phyloP scores from a whole-genome alignment of 768 basidiomycete species.

The Russula abietina region DNA sequence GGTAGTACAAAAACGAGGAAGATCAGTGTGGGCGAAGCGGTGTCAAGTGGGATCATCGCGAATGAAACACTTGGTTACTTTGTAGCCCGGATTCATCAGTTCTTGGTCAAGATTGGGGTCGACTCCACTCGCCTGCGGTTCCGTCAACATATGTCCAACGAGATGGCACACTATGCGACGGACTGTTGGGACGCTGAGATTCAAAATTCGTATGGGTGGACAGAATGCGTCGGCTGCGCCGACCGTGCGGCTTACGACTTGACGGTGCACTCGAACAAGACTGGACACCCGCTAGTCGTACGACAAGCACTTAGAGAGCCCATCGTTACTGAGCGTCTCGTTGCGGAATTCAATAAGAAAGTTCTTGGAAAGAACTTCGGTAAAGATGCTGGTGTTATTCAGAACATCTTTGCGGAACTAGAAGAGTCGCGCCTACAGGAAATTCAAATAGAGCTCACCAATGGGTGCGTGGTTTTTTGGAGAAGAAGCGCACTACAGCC shows the following conservation, averaged over 20 bases:
- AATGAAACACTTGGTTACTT: slow-evolving; percentile 99
- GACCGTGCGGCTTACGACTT: slow-evolving; percentile 97
- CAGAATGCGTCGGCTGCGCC: slow-evolving; percentile 98
- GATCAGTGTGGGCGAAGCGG: slow-evolving; percentile 85
- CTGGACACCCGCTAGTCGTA: slow-evolving; percentile 81
- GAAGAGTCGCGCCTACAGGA: slow-evolving; percentile 57
- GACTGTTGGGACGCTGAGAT: slow-evolving; percentile 99
- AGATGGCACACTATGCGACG: slow-evolving; percentile 99
- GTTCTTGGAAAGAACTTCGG: slow-evolving; percentile 83
- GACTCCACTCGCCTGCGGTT: slow-evolving; percentile 78
- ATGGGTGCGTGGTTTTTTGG: slow-evolving; percentile 50
- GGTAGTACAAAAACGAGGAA: slow-evolving; percentile 59
- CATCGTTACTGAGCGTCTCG: slow-evolving; percentile 71
- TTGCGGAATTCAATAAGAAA: slow-evolving; percentile 83
- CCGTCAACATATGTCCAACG: slow-evolving; percentile 97
- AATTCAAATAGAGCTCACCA: slow-evolving; percentile 63
- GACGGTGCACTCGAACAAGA: slow-evolving; percentile 78
- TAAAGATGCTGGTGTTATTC: slow-evolving; percentile 64
- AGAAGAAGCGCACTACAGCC: slow-evolving; percentile 8
- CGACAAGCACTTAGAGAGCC: slow-evolving; percentile 83
- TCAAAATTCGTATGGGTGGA: slow-evolving; percentile 87
- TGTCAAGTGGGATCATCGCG: slow-evolving; percentile 78
- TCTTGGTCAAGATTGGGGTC: slow-evolving; percentile 88
- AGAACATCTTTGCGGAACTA: slow-evolving; percentile 58
- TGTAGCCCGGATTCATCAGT: slow-evolving; percentile 84